Evolutionary conservation across 257 asterid species (phyloP).

Genomic region (Prunella vulgaris): DNA sequence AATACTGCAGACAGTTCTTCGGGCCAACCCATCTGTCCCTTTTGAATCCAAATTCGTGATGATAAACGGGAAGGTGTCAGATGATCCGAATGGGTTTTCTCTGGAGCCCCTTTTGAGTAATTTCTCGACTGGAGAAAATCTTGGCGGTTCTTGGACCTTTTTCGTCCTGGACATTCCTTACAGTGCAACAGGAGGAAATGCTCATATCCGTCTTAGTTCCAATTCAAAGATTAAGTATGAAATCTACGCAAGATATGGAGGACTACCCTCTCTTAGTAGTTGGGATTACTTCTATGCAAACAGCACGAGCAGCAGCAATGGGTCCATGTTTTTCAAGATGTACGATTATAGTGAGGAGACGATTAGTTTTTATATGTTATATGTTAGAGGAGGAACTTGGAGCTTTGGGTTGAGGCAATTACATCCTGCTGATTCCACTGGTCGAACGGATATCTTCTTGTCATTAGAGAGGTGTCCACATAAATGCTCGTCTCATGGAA

Average conservation of each 20-base stretch:
- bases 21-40: slow-evolving; percentile 52
- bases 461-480: slow-evolving; percentile 86
- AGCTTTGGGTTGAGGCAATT: slow-evolving; percentile 70
- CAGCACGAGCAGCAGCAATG: slow-evolving; percentile 68
- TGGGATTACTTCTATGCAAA: slow-evolving; percentile 85
- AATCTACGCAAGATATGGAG: slow-evolving; percentile 80
- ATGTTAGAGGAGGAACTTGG: slow-evolving; percentile 83
- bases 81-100: slow-evolving; percentile 57
- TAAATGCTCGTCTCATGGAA: slow-evolving; percentile 79
- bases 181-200: slow-evolving; percentile 80
- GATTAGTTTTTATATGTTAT: slow-evolving; percentile 66
- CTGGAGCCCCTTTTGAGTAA: slow-evolving; percentile 81
- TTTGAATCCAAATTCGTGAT: slow-evolving; percentile 83
- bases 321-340: slow-evolving; percentile 82
- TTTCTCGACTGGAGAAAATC: slow-evolving; percentile 36
- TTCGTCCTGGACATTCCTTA: slow-evolving; percentile 72
- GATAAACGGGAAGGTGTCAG: slow-evolving; percentile 36
- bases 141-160: slow-evolving; percentile 60
- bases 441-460: slow-evolving; percentile 52
- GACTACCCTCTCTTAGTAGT: slow-evolving; percentile 62
- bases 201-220: slow-evolving; percentile 57
- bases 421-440: slow-evolving; percentile 22
- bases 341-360: slow-evolving; percentile 57
- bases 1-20: slow-evolving; percentile 64
- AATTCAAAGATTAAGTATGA: slow-evolving; percentile 50